Evolutionary conservation across 164 flowering plant species (phyloP).

Genomic region (Protea cynaroides): DNA sequence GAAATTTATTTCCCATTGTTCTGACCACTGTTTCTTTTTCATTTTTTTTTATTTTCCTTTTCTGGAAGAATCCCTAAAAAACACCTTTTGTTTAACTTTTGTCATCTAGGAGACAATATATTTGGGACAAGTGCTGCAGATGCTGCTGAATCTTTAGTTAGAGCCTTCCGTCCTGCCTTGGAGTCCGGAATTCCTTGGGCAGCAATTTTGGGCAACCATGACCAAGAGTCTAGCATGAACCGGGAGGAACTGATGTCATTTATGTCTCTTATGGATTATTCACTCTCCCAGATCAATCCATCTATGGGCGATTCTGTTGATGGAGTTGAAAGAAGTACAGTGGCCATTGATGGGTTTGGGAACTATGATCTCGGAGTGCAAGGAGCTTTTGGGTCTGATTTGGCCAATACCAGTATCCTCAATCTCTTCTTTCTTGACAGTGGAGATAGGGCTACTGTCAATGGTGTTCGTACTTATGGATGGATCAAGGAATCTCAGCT

Average conservation of each 20-base stretch:
- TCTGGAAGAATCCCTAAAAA: neutral
- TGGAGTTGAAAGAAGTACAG: neutral
- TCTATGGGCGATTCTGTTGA: constrained; percentile 5
- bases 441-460: constrained; percentile 63
- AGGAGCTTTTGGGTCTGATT: constrained; percentile 61
- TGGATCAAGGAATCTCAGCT: constrained; percentile 94
- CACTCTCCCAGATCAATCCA: constrained; percentile 68
- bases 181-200: constrained; percentile 86
- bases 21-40: neutral
- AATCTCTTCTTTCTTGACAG: constrained; percentile 87
- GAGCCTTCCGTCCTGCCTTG: constrained; percentile 63
- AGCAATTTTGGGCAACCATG: constrained; percentile 89
- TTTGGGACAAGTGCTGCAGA: constrained; percentile 73
- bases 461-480: constrained; percentile 63
- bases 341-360: constrained; percentile 77
- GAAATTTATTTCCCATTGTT: too few relatives aligned
- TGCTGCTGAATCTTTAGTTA: constrained; percentile 80
- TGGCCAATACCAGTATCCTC: constrained; percentile 61
- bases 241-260: constrained; percentile 77
- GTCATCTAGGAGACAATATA: constrained; percentile 69
- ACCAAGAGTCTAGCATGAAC: constrained; percentile 90
- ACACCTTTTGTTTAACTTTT: neutral
- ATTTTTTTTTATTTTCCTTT: neutral
- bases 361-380: constrained; percentile 61
- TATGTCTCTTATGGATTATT: constrained; percentile 76